These are phyloP conservation scores for Vitis hybrid DNA, from an alignment of 177 flowering plant species.

Conservation along the genomic window DNA sequence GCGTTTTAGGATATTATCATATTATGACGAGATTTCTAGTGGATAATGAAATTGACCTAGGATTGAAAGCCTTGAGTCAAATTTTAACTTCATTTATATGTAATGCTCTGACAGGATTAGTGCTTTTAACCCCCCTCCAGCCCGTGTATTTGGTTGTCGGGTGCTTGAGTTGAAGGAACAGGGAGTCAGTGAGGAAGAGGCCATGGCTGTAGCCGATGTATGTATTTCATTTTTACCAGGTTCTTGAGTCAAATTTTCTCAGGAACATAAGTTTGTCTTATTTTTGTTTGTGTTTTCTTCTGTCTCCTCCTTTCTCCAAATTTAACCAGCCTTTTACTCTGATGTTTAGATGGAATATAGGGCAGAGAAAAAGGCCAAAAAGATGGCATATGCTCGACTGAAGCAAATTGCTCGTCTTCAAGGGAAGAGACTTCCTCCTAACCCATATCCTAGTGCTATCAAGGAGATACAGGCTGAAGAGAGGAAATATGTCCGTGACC, in stretches of 20 bases:
- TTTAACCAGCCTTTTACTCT: background rate
- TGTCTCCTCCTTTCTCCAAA: background rate
- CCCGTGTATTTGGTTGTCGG: slow-evolving; percentile 77
- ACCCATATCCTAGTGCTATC: slow-evolving; percentile 83
- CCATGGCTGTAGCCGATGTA: slow-evolving; percentile 87
- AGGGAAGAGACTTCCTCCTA: slow-evolving; percentile 79
- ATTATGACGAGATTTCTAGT: background rate
- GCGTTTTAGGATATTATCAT: no score
- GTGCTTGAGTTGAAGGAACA: slow-evolving; percentile 85
- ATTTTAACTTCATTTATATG: background rate
- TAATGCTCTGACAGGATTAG: slow-evolving; percentile 42
- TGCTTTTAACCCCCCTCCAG: slow-evolving; percentile 73
- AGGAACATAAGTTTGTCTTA: background rate
- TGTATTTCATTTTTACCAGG: slow-evolving; percentile 12
- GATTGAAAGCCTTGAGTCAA: background rate
- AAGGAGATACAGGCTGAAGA: slow-evolving; percentile 84
- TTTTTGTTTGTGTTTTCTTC: background rate
- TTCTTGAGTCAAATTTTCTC: background rate
- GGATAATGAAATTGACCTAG: background rate
- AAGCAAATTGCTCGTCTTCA: slow-evolving; percentile 69
- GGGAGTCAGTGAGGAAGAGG: slow-evolving; percentile 75
- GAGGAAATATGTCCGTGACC: slow-evolving; percentile 54
- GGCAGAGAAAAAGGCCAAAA: slow-evolving; percentile 67
- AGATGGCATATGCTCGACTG: slow-evolving; percentile 66
- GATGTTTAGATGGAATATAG: slow-evolving; percentile 75